phyloP scores from a whole-genome alignment of 2,329 filamentous ascomycete genomes.

The Didymella pinodella region DNA sequence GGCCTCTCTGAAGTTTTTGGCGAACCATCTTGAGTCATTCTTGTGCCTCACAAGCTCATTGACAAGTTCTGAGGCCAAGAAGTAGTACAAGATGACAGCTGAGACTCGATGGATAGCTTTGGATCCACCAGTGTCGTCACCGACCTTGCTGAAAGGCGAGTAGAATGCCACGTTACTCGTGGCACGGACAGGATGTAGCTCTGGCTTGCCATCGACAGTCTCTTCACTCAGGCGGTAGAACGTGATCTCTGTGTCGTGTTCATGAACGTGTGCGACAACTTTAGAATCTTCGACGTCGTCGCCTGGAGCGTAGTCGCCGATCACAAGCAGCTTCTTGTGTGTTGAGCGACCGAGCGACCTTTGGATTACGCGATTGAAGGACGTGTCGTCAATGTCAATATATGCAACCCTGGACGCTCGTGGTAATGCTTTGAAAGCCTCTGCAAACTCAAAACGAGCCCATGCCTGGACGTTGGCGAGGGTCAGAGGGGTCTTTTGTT shows the following conservation, averaged over 20 bases:
- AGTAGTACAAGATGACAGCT: conserved; percentile 39
- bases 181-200: conserved; percentile 36
- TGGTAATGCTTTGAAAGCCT: conserved; percentile 31
- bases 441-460: conserved; percentile 33
- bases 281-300: conserved; percentile 33
- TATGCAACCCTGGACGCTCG: conserved; percentile 32
- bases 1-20: conserved; percentile 40
- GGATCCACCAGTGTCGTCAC: conserved; percentile 36
- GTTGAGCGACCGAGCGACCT: conserved; percentile 36
- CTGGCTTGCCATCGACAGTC: conserved; percentile 25
- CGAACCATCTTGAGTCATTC: conserved; percentile 39
- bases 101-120: conserved; percentile 41
- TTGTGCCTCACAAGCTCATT: conserved; percentile 35
- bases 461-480: conserved; percentile 35
- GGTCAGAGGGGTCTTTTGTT: conserved; percentile 37
- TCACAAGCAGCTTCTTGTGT: conserved; percentile 41
- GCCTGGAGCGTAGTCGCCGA: conserved; percentile 41
- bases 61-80: conserved; percentile 37
- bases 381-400: conserved; percentile 37
- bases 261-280: conserved; percentile 40
- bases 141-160: conserved; percentile 39
- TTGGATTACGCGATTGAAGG: conserved; percentile 37
- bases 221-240: conserved; percentile 37
- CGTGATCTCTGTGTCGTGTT: conserved; percentile 38
- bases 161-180: conserved; percentile 41